Base-by-base conservation (phyloP, 495 filamentous ascomycete genomes). In the Beverwykella pulmonaria region DNA sequence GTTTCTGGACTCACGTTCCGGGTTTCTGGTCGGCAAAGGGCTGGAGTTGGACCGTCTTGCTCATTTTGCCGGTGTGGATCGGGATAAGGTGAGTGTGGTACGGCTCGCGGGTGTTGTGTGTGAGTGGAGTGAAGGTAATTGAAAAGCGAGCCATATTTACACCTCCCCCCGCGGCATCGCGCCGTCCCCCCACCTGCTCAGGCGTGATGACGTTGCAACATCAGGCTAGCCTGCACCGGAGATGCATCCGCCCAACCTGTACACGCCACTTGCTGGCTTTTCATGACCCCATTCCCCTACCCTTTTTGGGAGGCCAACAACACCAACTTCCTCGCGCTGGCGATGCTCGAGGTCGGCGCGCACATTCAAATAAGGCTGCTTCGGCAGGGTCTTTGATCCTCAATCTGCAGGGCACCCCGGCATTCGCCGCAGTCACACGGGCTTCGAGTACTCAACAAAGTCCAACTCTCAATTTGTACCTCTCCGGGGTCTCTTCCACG, bases 11-110 rank as follows among this genome's bases (percentile, higher is more conserved):
- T 78, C 89, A 97, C 94, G 95, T 98, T 86, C 94, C 94, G 61
- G 94, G 94, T 83, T 98, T 98, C 85, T 98, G 94, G 82, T 97
- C 94, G 26, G 87, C 84, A 77, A 91, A 96, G 62, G 92, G 86
- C 71, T 84, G 87, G 75, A 94, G 82, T 59, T 86, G 84, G 65
- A 95, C 87, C 15, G 85, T 88, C 76, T 90, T 83, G 72, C 86
- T 88, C 90, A 94, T 61, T 49, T 41, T 63, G 63, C n/a, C 22
- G 53, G 47, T 44, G 9, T 44, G 25, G 63, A 58, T 63, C 59
- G 49, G 50, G 22, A 12, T 32, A 39, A 23, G 44, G n/a, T 48
- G 34, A 19, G 53, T 1, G 20, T 46, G 15, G 19, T 46, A 5
- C 10, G 54, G 22, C 1, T n/a, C 2, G 22, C 8, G 58, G 49